Evolutionary conservation across 768 basidiomycete genomes (phyloP), one percentile per base, ranked within the genome.

Genomic region (Suillus ampliporus): DNA sequence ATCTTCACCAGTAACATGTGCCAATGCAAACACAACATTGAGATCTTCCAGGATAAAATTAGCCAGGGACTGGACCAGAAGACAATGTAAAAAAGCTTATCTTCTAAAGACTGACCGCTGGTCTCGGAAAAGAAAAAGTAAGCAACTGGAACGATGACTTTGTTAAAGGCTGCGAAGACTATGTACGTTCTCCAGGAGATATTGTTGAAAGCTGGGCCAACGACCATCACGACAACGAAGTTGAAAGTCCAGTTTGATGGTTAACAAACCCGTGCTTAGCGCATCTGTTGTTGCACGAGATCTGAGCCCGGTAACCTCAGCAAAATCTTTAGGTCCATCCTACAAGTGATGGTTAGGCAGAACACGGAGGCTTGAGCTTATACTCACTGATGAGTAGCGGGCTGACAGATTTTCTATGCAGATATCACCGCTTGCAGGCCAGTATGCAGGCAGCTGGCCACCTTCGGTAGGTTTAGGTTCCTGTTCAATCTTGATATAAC

Each of bases 351-450:
- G 31, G 31, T 31, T 31, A 31, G 31, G 31, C 31, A 31, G 31
- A 6, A 31, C 31, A 6, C 31, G 31, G 6, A 31, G 31, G 6
- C 31, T 3, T 31, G 31, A 31, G 6, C 6, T 6, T 3, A 31
- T 3, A 31, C 31, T 28, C 56, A 64, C 67, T 15, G 38, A 53
- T 17, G 86, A 83, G 71, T 89, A 89, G 40, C 78, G 75, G 23
- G 87, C 87, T 13, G 80, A 83, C 4, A 89, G 71, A 19, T 83
- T 82, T 59, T 87, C 83, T 4, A 84, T 82, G 7, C 76, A 71
- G 40, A 90, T 76, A 31, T 81, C 76, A 13, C 89, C 89, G 17
- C 82, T 84, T 11, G 83, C 76, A 0, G 89, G 31, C 31, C 31
- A 31, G 31, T 31, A 31, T 6, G 31, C 31, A 31, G 31, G 31